phyloP scores from a whole-genome alignment of 2,329 filamentous ascomycete species.

The Aspergillaceae sp. region DNA sequence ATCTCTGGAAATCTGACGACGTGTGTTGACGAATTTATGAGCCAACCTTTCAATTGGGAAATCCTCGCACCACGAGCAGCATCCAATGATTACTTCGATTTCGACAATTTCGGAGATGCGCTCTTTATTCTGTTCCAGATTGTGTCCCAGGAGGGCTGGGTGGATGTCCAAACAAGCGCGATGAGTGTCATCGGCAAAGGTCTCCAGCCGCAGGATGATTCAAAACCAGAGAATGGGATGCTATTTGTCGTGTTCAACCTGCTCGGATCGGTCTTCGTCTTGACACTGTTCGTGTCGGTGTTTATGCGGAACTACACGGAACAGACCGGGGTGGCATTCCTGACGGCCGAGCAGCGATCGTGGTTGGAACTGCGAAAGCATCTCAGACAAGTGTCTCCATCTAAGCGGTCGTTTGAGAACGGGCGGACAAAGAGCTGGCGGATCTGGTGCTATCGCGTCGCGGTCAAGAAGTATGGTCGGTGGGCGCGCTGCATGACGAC shows the following conservation, averaged over 20 bases:
- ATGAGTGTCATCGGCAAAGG: slow-evolving; percentile 72
- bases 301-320: slow-evolving; percentile 99
- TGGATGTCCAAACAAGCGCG: slow-evolving; percentile 77
- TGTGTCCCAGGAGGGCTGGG: slow-evolving; percentile 97
- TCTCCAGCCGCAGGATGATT: slow-evolving; percentile 60
- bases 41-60: slow-evolving; percentile 71
- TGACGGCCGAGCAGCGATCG: slow-evolving; percentile 90
- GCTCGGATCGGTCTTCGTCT: slow-evolving; percentile 87
- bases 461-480: slow-evolving; percentile 83
- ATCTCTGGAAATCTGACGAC: slow-evolving; percentile 45
- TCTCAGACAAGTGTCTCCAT: slow-evolving; percentile 84
- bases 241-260: slow-evolving; percentile 98
- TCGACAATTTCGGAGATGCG: slow-evolving; percentile 88
- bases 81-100: slow-evolving; percentile 75
- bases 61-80: slow-evolving; percentile 75
- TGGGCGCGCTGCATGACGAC: slow-evolving; percentile 81
- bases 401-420: slow-evolving; percentile 77
- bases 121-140: slow-evolving; percentile 98
- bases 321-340: slow-evolving; percentile 90
- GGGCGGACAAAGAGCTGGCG: slow-evolving; percentile 64
- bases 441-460: slow-evolving; percentile 89
- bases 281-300: slow-evolving; percentile 95
- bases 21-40: slow-evolving; percentile 77
- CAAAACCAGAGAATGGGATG: slow-evolving; percentile 73
- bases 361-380: slow-evolving; percentile 94